These are phyloP conservation scores for Magnusiomyces suaveolens DNA, from an alignment of 1,139 yeast species.

Conservation along the genomic window DNA sequence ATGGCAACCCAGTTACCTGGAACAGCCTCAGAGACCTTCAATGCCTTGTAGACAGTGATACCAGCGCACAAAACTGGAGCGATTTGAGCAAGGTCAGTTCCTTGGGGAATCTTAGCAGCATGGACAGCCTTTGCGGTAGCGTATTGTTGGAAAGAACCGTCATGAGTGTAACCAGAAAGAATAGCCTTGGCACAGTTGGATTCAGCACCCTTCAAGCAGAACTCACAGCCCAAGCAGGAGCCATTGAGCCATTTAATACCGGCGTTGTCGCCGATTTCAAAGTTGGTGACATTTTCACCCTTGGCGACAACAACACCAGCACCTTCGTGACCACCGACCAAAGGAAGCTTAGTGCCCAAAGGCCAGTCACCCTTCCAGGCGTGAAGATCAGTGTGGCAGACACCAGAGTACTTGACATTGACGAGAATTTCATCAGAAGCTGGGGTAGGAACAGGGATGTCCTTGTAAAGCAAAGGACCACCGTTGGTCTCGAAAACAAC, in stretches of 20 bases:
- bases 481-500: no score
- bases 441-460: no score
- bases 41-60: conserved; percentile 74
- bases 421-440: conserved; percentile 53
- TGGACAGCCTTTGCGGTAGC: conserved; percentile 81
- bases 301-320: conserved; percentile 70
- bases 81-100: conserved; percentile 60
- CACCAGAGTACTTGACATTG: conserved; percentile 56
- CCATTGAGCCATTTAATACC: conserved; percentile 67
- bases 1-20: conserved; percentile 77
- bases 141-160: conserved; percentile 78
- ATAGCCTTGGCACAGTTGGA: conserved; percentile 61
- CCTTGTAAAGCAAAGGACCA: no score
- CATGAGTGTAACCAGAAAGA: conserved; percentile 70
- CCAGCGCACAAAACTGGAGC: conserved; percentile 79
- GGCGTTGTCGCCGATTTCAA: conserved; percentile 67
- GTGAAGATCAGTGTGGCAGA: conserved; percentile 59
- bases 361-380: conserved; percentile 72
- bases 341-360: conserved; percentile 49
- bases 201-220: conserved; percentile 58
- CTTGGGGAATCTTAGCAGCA: conserved; percentile 67
- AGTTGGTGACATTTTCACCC: conserved; percentile 58
- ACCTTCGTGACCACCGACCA: conserved; percentile 82
- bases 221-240: conserved; percentile 65
- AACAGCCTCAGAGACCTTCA: conserved; percentile 53